These are phyloP conservation scores for Podospora anserina DNA, from an alignment of 495 filamentous ascomycete species.

Conservation along the genomic window DNA sequence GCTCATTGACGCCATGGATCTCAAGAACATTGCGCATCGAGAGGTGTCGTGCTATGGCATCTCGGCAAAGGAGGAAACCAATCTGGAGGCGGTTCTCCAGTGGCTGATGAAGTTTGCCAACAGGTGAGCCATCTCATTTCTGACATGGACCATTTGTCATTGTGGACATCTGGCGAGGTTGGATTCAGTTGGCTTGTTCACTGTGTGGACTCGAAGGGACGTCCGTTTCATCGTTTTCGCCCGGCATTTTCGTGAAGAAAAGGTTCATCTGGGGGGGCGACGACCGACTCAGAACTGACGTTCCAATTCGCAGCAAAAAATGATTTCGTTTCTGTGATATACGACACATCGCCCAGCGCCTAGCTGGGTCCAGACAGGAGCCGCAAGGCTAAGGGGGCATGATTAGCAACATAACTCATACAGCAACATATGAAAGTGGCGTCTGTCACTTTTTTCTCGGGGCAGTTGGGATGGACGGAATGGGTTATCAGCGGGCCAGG, in stretches of 20 bases:
- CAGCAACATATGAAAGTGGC: conserved; percentile 9
- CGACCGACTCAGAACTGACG: background rate
- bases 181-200: conserved; percentile 1
- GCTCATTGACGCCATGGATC: conserved; percentile 86
- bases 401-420: conserved; percentile 7
- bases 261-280: background rate
- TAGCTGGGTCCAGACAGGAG: conserved; percentile 18
- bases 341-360: conserved; percentile 6
- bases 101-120: conserved; percentile 91
- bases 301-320: conserved; percentile 4
- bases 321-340: background rate
- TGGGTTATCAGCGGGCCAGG: background rate
- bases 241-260: background rate
- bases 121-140: conserved; percentile 38
- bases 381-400: conserved; percentile 20
- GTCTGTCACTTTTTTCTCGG: conserved; percentile 10
- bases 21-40: conserved; percentile 83
- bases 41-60: conserved; percentile 99
- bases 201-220: background rate
- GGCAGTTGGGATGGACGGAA: background rate
- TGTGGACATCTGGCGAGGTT: conserved; percentile 20
- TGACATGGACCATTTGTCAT: background rate
- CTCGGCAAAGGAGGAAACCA: conserved; percentile 97
- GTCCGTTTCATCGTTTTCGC: background rate
- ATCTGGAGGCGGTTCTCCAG: conserved; percentile 92